These are phyloP conservation scores for Dryas drummondii DNA, from an alignment of 306 rosid genomes.

Conservation along the genomic window DNA sequence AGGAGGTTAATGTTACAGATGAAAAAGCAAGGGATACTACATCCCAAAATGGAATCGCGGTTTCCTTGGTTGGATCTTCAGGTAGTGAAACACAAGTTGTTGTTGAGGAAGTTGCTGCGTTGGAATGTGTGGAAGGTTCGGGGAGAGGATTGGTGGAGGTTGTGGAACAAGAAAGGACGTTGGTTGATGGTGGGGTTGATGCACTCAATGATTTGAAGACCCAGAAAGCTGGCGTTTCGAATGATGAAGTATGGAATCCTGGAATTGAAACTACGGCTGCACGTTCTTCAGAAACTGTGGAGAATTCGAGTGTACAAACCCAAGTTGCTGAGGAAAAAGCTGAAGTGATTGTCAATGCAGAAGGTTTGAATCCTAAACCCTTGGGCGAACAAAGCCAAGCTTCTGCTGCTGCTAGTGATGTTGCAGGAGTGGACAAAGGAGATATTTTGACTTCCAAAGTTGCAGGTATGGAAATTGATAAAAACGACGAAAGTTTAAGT, in stretches of 20 bases:
- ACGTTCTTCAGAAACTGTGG: neutral
- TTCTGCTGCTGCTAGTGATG: conserved; percentile 27
- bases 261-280: conserved; percentile 14
- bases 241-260: conserved; percentile 26
- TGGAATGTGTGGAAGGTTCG: conserved; percentile 21
- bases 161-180: conserved; percentile 27
- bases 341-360: neutral
- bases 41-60: conserved; percentile 31
- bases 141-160: conserved; percentile 27
- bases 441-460: conserved; percentile 18
- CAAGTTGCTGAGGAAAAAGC: conserved; percentile 20
- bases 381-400: conserved; percentile 33
- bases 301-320: conserved; percentile 15
- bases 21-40: conserved; percentile 20
- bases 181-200: conserved; percentile 24
- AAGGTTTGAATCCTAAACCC: conserved; percentile 25
- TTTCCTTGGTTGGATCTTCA: conserved; percentile 30
- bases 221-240: conserved; percentile 14
- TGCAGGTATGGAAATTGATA: conserved; percentile 19
- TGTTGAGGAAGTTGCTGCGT: conserved; percentile 16
- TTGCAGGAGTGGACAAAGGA: conserved; percentile 17
- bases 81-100: conserved; percentile 25
- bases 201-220: conserved; percentile 29
- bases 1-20: conserved; percentile 29
- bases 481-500: conserved; percentile 18